Percentiles rank a stretch among this genome's conserved stretches.
These are phyloP conservation scores for Schizopora paradoxa DNA, from an alignment of 1,284 basidiomycete species.

Conservation along the genomic window DNA sequence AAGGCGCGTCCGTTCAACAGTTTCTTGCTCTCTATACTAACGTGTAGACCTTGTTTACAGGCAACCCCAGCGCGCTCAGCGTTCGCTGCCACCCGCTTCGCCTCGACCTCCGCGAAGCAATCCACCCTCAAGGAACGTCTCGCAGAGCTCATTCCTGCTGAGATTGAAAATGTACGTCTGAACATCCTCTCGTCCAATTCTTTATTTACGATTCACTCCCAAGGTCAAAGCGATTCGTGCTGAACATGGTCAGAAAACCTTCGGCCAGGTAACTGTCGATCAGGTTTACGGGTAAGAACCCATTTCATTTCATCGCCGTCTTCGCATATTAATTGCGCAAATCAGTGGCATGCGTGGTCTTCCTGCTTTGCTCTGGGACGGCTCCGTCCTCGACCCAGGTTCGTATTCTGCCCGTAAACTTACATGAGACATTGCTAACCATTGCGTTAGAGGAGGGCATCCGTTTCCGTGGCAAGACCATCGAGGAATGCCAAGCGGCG, in stretches of 20 bases:
- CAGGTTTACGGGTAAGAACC: conserved; percentile 75
- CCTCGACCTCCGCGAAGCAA: conserved; percentile 62
- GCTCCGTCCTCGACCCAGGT: conserved; percentile 90
- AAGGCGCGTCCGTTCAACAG: conserved; percentile 34
- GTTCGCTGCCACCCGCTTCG: conserved; percentile 41
- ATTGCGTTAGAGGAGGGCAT: conserved; percentile 78
- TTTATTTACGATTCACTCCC: conserved; percentile 15
- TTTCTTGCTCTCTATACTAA: conserved; percentile 4
- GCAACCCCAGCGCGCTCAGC: conserved; percentile 9
- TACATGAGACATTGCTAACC: not conserved
- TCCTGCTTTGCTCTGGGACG: conserved; percentile 89
- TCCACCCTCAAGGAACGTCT: conserved; percentile 86
- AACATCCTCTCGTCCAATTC: conserved; percentile 7
- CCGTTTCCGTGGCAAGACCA: conserved; percentile 91
- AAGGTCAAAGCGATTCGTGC: conserved; percentile 82
- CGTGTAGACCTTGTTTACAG: not conserved
- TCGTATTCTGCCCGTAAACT: conserved; percentile 21
- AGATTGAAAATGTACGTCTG: conserved; percentile 72
- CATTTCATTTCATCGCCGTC: not conserved
- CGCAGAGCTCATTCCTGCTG: conserved; percentile 84
- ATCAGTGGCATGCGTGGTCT: conserved; percentile 89
- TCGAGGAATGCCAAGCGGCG: conserved; percentile 81
- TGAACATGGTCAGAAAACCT: conserved; percentile 84
- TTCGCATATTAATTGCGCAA: conserved; percentile 15
- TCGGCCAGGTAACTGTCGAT: conserved; percentile 87